Percentiles rank a stretch among this genome's conserved stretches.
These are phyloP conservation scores for Hapsidospora chrysogenum DNA, from an alignment of 495 filamentous ascomycete genomes.

Conservation along the genomic window DNA sequence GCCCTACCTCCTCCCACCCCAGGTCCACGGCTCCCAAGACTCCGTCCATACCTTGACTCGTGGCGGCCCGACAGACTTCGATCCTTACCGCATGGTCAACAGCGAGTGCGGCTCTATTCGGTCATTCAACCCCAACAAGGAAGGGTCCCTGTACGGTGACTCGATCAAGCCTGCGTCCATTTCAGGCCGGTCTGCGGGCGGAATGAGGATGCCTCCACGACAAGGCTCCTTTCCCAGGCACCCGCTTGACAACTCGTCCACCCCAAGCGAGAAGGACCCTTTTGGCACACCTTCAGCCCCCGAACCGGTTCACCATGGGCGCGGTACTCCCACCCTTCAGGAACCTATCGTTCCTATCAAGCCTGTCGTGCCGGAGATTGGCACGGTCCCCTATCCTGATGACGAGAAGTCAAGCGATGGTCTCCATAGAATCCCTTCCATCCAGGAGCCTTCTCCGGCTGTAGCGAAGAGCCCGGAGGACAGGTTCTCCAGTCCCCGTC, in stretches of 20 bases:
- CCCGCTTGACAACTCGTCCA: slow-evolving; percentile 8
- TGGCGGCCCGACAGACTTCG: slow-evolving; percentile 48
- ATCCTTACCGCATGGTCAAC: slow-evolving; percentile 66
- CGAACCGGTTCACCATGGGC: slow-evolving; percentile 7
- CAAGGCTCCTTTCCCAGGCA: slow-evolving; percentile 4
- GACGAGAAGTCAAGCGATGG: not conserved
- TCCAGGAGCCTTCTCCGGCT: slow-evolving; percentile 1
- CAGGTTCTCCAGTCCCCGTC: not conserved
- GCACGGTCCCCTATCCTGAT: slow-evolving; percentile 10
- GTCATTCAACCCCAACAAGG: slow-evolving; percentile 36
- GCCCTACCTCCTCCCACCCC: slow-evolving; percentile 82
- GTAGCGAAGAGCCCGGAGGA: not conserved
- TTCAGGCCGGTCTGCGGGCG: slow-evolving; percentile 4
- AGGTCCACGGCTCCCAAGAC: slow-evolving; percentile 58
- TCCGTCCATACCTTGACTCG: slow-evolving; percentile 75
- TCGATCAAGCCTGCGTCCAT: slow-evolving; percentile 13
- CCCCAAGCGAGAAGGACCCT: slow-evolving; percentile 1
- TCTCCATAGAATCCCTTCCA: not conserved
- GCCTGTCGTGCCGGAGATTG: slow-evolving; percentile 4
- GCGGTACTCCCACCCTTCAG: slow-evolving; percentile 1
- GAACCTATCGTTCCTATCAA: slow-evolving; percentile 2
- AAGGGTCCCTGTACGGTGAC: slow-evolving; percentile 46
- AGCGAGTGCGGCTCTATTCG: slow-evolving; percentile 41
- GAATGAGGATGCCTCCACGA: slow-evolving; percentile 5
- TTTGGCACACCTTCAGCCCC: slow-evolving; percentile 7